Evolutionary conservation across 371 early-diverging fungal species (phyloP).

Genomic region (Mycotypha africana): DNA sequence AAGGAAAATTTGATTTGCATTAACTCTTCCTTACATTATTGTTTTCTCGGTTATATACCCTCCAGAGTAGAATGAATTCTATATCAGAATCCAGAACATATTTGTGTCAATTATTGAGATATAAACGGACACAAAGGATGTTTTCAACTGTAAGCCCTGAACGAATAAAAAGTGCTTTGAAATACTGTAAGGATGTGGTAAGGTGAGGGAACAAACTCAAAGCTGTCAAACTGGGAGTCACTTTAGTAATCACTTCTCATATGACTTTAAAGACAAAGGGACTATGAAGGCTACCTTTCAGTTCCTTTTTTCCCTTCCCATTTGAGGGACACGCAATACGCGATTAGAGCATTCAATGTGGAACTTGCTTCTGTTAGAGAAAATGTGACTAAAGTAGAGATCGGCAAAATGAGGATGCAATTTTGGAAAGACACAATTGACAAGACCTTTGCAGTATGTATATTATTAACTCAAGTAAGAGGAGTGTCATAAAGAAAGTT

Average conservation of each 20-base stretch:
- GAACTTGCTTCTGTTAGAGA: conserved; percentile 82
- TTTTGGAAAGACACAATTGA: conserved; percentile 81
- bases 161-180: conserved; percentile 19
- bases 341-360: conserved; percentile 82
- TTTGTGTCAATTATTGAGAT: neutral
- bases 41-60: too few relatives aligned
- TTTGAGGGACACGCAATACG: conserved; percentile 64
- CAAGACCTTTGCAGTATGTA: conserved; percentile 55
- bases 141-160: conserved; percentile 7
- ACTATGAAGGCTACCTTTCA: conserved; percentile 74
- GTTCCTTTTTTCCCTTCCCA: conserved; percentile 68
- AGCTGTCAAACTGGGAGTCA: neutral
- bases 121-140: neutral
- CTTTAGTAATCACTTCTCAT: too few relatives aligned
- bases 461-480: too few relatives aligned
- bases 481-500: too few relatives aligned
- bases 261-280: conserved; percentile 56
- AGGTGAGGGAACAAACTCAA: conserved; percentile 21
- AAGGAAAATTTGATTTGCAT: too few relatives aligned
- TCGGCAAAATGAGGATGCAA: conserved; percentile 79
- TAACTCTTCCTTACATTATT: too few relatives aligned
- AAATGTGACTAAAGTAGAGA: conserved; percentile 56
- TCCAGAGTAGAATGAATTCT: too few relatives aligned
- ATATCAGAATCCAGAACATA: neutral
- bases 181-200: conserved; percentile 36